Evolutionary conservation across 208 protist genomes (phyloP), one percentile per base, ranked within the genome.

Genomic region (Lotmaria passim): DNA sequence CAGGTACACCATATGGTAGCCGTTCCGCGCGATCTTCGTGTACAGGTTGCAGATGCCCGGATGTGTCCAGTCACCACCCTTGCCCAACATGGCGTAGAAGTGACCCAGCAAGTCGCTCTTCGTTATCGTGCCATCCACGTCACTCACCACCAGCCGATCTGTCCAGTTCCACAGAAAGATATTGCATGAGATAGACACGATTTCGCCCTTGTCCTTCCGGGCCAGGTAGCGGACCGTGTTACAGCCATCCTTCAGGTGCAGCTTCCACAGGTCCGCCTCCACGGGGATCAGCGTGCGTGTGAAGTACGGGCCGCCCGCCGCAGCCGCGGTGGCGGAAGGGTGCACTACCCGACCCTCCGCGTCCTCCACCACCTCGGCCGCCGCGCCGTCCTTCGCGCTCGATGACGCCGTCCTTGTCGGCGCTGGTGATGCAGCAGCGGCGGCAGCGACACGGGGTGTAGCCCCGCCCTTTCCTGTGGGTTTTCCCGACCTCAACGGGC

Each of bases 51-150:
- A 92, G 67, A 97, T 96, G 52, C 97, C 98, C 0, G 90, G 85
- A 70, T 99, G 98, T 0, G 95, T 98, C 97, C 98, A 99, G 69
- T 98, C 96, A 0, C 59, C 67, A 15, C 86, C 86, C 36, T 89
- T 81, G 43, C 97, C 96, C 39, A 99, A 46, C 17, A 90, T 78
- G 17, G 96, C 84, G 51, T 98, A 91, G 31, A 98, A 82, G 75
- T 99, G 98, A 3, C 98, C 98, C 68, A 95, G 86, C 30, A 98
- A 56, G 78, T 99, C 98, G 58, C 93, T 97, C 75, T 97, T 98
- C 1, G 98, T 99, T 64, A 99, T 98, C 0, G 98, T 99, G 48
- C 98, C 98, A 81, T 99, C 98, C 23, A 99, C 90, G 78, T 99
- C 98, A 39, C 93, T 98, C 48, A 99, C 94, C 31, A 99, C 94